Evolutionary conservation across 345 rosid species (phyloP).

Genomic region (Lepidium didymum): DNA sequence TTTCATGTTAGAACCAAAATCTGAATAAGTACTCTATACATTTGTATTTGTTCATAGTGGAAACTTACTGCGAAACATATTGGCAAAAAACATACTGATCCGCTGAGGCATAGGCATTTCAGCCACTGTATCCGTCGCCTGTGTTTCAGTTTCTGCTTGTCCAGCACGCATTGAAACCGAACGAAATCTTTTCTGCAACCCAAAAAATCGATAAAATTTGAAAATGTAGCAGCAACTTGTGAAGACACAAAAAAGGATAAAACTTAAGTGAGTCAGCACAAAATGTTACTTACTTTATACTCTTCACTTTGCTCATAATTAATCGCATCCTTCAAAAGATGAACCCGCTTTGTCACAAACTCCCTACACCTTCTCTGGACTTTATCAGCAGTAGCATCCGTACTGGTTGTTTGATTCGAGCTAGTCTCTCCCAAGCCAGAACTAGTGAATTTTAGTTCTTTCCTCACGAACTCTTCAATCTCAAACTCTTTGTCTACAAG

Average conservation of each 20-base stretch:
- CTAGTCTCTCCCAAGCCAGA: conserved; percentile 32
- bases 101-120: too few relatives aligned
- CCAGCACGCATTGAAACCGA: conserved; percentile 9
- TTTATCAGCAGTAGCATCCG: conserved; percentile 33
- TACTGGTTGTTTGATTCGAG: conserved; percentile 32
- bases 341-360: conserved; percentile 59
- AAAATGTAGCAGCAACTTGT: background rate
- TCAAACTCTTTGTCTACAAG: conserved; percentile 62
- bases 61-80: background rate
- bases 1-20: background rate
- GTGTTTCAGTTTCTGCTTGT: conserved; percentile 31
- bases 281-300: conserved; percentile 41
- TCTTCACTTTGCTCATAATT: conserved; percentile 44
- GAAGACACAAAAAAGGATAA: background rate
- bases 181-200: conserved; percentile 35
- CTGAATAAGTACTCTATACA: background rate
- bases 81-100: too few relatives aligned
- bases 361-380: conserved; percentile 41
- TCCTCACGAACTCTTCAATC: conserved; percentile 57
- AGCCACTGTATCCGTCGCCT: conserved; percentile 15
- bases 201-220: background rate
- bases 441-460: conserved; percentile 40
- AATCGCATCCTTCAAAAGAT: conserved; percentile 51
- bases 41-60: background rate
- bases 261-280: background rate